Percentiles rank a stretch among this genome's conserved stretches.
Evolutionary conservation across 2,329 filamentous ascomycete species (phyloP).

Genomic region (Talaromyces islandicus): DNA sequence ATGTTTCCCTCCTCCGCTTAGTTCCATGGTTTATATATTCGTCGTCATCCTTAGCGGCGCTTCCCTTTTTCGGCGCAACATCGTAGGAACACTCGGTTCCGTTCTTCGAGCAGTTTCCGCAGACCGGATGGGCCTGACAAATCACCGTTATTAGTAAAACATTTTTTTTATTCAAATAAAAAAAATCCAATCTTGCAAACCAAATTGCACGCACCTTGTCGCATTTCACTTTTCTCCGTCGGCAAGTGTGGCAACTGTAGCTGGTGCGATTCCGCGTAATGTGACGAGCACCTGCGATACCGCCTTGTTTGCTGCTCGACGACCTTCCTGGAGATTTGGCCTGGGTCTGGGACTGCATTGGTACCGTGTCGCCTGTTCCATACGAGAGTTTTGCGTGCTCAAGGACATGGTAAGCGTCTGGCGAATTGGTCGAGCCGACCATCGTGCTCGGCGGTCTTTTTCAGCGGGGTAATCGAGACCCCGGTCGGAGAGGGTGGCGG

Average conservation of each 20-base stretch:
- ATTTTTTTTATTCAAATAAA: too few species aligned
- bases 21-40: slow-evolving; percentile 20
- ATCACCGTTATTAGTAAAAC: not conserved
- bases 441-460: not conserved
- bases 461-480: not conserved
- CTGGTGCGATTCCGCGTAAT: slow-evolving; percentile 44
- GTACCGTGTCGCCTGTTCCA: not conserved
- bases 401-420: not conserved
- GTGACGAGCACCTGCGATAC: slow-evolving; percentile 26
- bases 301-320: not conserved
- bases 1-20: slow-evolving; percentile 29
- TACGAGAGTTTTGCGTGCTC: not conserved
- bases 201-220: slow-evolving; percentile 26
- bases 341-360: not conserved
- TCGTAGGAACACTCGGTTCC: slow-evolving; percentile 39
- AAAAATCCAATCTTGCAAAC: not conserved
- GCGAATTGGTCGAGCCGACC: not conserved
- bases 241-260: slow-evolving; percentile 43
- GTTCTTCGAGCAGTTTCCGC: slow-evolving; percentile 41
- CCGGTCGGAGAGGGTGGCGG: not conserved
- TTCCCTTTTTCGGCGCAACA: slow-evolving; percentile 20
- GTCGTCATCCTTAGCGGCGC: slow-evolving; percentile 11
- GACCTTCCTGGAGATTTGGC: not conserved
- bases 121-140: slow-evolving; percentile 36
- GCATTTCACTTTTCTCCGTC: slow-evolving; percentile 44